These are phyloP conservation scores for Boletus rex-veris DNA, from an alignment of 768 basidiomycete genomes.

Conservation along the genomic window DNA sequence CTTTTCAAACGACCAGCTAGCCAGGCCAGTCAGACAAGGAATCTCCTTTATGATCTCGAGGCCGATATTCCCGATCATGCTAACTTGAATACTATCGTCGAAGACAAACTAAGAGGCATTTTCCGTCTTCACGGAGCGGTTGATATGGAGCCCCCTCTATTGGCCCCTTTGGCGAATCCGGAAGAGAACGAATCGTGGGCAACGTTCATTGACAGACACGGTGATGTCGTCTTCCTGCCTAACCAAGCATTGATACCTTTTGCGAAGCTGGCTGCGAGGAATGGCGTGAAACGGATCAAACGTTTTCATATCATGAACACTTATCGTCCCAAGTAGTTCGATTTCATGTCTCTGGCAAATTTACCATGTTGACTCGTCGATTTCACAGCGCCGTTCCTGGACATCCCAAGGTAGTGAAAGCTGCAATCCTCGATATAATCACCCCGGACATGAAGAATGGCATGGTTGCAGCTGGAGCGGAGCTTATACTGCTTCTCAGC, in stretches of 20 bases:
- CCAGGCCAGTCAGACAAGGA: conserved; percentile 57
- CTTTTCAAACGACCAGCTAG: conserved; percentile 74
- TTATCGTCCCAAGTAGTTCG: conserved; percentile 59
- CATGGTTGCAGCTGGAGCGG: conserved; percentile 67
- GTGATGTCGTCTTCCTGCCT: conserved; percentile 71
- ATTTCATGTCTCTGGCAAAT: not conserved
- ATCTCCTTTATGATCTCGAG: conserved; percentile 73
- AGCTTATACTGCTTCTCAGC: conserved; percentile 65
- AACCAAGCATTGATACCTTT: conserved; percentile 73
- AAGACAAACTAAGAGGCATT: conserved; percentile 70
- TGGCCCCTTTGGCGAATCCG: conserved; percentile 65
- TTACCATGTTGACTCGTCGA: not conserved
- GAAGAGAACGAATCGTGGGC: conserved; percentile 66
- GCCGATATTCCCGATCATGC: conserved; percentile 66
- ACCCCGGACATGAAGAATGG: conserved; percentile 65
- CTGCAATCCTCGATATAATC: conserved; percentile 81
- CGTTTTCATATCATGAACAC: conserved; percentile 77
- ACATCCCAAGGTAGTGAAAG: conserved; percentile 70
- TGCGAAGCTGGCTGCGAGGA: conserved; percentile 76
- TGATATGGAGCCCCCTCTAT: conserved; percentile 79
- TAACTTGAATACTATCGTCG: conserved; percentile 68
- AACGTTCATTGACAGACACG: conserved; percentile 75
- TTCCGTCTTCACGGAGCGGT: conserved; percentile 91
- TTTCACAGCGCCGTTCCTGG: conserved; percentile 55
- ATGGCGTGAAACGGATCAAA: conserved; percentile 67